phyloP scores from a whole-genome alignment of 768 basidiomycete species.

The Lentinula aciculospora region DNA sequence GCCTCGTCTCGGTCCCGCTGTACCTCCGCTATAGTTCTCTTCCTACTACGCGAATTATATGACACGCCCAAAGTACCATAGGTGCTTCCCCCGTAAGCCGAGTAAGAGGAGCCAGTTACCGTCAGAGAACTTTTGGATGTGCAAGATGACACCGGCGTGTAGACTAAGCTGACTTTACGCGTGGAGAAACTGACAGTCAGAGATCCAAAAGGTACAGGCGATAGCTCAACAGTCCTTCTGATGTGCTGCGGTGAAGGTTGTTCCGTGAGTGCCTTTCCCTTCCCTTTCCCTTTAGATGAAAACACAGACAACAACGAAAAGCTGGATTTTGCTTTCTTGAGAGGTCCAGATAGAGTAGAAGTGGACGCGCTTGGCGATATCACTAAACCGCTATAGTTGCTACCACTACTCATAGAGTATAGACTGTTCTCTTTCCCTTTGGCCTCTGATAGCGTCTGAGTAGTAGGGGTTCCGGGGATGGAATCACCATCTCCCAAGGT shows the following conservation, averaged over 20 bases:
- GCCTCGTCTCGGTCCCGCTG: slow-evolving; percentile 44
- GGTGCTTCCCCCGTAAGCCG: slow-evolving; percentile 4
- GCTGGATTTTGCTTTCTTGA: neutral
- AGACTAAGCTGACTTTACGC: slow-evolving; percentile 33
- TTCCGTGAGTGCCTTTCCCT: neutral
- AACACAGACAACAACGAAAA: neutral
- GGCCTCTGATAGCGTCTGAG: neutral
- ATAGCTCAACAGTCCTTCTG: neutral
- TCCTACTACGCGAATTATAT: slow-evolving; percentile 14
- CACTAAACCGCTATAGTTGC: neutral
- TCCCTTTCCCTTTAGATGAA: neutral
- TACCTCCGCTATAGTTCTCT: slow-evolving; percentile 53
- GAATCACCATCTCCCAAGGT: neutral
- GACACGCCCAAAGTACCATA: slow-evolving; percentile 6
- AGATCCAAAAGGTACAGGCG: slow-evolving; percentile 30
- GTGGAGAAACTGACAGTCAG: slow-evolving; percentile 37
- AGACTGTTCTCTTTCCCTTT: neutral
- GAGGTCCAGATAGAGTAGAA: neutral
- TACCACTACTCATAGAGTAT: neutral
- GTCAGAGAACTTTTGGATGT: neutral
- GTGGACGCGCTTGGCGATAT: neutral
- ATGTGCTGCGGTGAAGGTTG: neutral
- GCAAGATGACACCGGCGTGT: slow-evolving; percentile 11
- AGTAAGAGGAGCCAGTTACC: neutral
- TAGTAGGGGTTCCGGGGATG: neutral